Evolutionary conservation across 352 stramenopile genomes (phyloP).

Genomic region (Globisporangium alternatum): DNA sequence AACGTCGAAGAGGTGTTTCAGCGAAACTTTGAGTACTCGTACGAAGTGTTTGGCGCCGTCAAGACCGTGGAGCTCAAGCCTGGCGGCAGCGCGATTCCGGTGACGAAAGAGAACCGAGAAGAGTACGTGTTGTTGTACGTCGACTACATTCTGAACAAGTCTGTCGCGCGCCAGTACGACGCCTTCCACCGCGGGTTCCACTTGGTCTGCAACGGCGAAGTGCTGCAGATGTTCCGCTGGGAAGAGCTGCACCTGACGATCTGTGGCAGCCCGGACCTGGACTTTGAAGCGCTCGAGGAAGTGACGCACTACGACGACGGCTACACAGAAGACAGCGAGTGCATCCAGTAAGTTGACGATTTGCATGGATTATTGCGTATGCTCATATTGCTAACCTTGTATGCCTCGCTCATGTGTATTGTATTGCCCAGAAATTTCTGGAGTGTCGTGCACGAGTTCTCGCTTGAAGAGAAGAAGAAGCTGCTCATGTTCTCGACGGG

Average conservation of each 20-base stretch:
- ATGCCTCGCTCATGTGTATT: background rate
- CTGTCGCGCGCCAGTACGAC: slow-evolving; percentile 56
- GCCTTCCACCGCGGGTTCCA: slow-evolving; percentile 79
- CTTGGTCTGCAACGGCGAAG: slow-evolving; percentile 67
- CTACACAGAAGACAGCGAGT: slow-evolving; percentile 59
- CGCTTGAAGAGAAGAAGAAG: slow-evolving; percentile 83
- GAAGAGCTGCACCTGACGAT: slow-evolving; percentile 78
- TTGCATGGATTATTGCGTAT: background rate
- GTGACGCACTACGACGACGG: slow-evolving; percentile 76
- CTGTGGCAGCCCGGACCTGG: slow-evolving; percentile 67
- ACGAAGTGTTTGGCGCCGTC: slow-evolving; percentile 74
- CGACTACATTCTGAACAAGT: slow-evolving; percentile 66
- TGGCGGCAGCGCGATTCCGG: slow-evolving; percentile 48
- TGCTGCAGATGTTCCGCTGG: slow-evolving; percentile 76
- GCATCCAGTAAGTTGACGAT: slow-evolving; percentile 42
- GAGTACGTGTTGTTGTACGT: slow-evolving; percentile 77
- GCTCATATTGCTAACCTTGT: background rate
- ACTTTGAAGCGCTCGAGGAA: slow-evolving; percentile 77
- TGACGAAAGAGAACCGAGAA: slow-evolving; percentile 63
- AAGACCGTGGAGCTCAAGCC: slow-evolving; percentile 79
- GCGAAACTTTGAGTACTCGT: slow-evolving; percentile 77
- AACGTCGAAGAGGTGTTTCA: slow-evolving; percentile 71
- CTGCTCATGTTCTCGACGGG: slow-evolving; percentile 84
- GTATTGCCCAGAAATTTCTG: slow-evolving; percentile 61
- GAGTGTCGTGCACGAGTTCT: slow-evolving; percentile 76